A percentile compares a stretch with the other conserved stretches of the same genome.
Conservation (phyloP, 805 yeast genomes). For the Wickerhamomyces xylosicus region DNA sequence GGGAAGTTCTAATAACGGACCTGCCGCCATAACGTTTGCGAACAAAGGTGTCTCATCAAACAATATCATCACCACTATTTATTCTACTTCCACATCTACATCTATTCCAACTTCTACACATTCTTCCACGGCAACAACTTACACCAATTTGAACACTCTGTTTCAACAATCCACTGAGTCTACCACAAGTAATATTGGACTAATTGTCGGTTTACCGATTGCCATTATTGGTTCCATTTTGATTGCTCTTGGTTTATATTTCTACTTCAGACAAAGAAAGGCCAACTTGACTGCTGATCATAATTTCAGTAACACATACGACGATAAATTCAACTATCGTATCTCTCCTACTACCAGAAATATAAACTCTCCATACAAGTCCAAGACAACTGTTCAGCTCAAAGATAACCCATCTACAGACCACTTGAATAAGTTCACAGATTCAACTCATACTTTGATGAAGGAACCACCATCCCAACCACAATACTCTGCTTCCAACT, state of each 20-base stretch:
- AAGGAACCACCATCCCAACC: background rate
- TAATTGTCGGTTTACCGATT: conserved; percentile 18
- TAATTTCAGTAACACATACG: conserved; percentile 10
- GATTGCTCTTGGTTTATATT: conserved; percentile 7
- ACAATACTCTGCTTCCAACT: background rate
- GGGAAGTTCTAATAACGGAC: background rate
- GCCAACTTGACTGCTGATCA: conserved; percentile 2
- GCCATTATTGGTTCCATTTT: conserved; percentile 13
- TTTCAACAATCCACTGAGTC: conserved; percentile 1
- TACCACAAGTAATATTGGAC: conserved; percentile 9
- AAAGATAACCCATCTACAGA: conserved; percentile 1
- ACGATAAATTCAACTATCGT: conserved; percentile 17
- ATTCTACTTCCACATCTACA: conserved; percentile 6
- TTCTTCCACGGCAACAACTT: background rate
- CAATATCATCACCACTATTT: conserved; percentile 5
- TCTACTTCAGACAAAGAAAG: conserved; percentile 8
- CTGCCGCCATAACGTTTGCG: conserved; percentile 5
- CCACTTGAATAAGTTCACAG: background rate
- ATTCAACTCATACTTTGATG: background rate
- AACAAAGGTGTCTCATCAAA: conserved; percentile 3
- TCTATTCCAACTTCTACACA: conserved; percentile 1
- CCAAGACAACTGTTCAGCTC: conserved; percentile 9
- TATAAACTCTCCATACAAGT: conserved; percentile 6
- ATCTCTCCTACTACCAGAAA: conserved; percentile 5
- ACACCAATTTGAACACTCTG: background rate